These are phyloP conservation scores for Tuber umbilicatum DNA, from an alignment of 495 filamentous ascomycete species.

Conservation along the genomic window DNA sequence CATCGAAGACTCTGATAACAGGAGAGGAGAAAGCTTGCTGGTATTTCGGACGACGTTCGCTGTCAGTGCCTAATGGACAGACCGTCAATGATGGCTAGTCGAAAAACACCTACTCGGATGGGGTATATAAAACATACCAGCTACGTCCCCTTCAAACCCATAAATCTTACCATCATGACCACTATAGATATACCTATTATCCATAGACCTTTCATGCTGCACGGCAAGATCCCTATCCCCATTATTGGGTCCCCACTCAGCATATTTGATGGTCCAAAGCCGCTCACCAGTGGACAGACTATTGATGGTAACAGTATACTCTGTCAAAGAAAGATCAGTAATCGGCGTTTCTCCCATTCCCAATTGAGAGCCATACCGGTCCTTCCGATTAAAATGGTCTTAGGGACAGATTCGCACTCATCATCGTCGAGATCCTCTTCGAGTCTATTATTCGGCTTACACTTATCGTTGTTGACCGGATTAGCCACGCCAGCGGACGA, in stretches of 20 bases:
- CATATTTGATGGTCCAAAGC: constrained; percentile 85
- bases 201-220: constrained; percentile 72
- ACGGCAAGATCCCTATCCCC: constrained; percentile 78
- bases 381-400: constrained; percentile 42
- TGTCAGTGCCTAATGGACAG: constrained; percentile 16
- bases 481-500: constrained; percentile 51
- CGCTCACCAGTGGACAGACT: constrained; percentile 65
- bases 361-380: constrained; percentile 35
- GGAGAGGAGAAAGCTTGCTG: constrained; percentile 69
- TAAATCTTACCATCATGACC: constrained; percentile 81
- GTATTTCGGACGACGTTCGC: constrained; percentile 49
- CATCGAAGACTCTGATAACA: constrained; percentile 84
- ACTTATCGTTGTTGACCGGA: constrained; percentile 48
- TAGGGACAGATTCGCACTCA: constrained; percentile 60
- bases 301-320: constrained; percentile 81
- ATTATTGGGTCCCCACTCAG: constrained; percentile 92
- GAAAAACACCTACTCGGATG: not conserved
- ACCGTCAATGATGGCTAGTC: not conserved
- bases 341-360: not conserved
- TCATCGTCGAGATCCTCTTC: constrained; percentile 56
- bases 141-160: constrained; percentile 61
- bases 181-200: constrained; percentile 81
- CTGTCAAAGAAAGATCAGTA: constrained; percentile 48
- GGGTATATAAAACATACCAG: constrained; percentile 18
- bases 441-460: constrained; percentile 50